Percentiles rank a stretch among this genome's conserved stretches.
These are phyloP conservation scores for Mucor piriformis DNA, from an alignment of 371 early-diverging fungal genomes.

Conservation along the genomic window DNA sequence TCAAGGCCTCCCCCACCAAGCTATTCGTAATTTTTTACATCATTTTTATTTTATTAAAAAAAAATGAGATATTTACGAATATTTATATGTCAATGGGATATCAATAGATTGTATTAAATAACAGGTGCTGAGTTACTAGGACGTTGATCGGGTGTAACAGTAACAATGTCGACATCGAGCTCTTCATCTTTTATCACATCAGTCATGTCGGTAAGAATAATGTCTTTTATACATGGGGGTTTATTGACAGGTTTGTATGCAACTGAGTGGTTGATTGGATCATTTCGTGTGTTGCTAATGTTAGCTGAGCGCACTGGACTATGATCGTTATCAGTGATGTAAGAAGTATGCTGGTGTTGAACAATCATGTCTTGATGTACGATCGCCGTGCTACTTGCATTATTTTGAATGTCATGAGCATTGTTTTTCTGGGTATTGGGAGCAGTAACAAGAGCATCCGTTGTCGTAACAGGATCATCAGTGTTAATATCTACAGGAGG, in stretches of 20 bases:
- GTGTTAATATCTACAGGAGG: neutral
- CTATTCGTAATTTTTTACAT: slow-evolving; percentile 6
- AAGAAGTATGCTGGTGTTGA: neutral
- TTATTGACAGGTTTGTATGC: too few relatives aligned
- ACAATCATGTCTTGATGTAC: too few relatives aligned
- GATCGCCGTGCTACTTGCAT: too few relatives aligned
- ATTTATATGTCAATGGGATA: too few relatives aligned
- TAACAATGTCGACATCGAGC: neutral
- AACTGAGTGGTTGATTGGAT: too few relatives aligned
- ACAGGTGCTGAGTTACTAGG: neutral
- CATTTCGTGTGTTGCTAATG: too few relatives aligned
- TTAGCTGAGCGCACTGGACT: too few relatives aligned
- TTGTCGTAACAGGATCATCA: neutral
- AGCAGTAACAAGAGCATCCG: neutral
- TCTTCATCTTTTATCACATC: neutral
- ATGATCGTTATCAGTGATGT: too few relatives aligned
- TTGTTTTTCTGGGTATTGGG: too few relatives aligned
- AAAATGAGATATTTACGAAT: too few relatives aligned
- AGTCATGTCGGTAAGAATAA: neutral
- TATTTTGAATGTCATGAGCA: too few relatives aligned
- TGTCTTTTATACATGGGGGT: neutral
- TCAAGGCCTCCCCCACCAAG: slow-evolving; percentile 15
- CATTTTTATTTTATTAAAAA: neutral
- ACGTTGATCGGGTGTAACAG: neutral
- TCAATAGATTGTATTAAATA: too few relatives aligned